Conservation (phyloP, 805 yeast species). For the Spathaspora passalidarum region DNA sequence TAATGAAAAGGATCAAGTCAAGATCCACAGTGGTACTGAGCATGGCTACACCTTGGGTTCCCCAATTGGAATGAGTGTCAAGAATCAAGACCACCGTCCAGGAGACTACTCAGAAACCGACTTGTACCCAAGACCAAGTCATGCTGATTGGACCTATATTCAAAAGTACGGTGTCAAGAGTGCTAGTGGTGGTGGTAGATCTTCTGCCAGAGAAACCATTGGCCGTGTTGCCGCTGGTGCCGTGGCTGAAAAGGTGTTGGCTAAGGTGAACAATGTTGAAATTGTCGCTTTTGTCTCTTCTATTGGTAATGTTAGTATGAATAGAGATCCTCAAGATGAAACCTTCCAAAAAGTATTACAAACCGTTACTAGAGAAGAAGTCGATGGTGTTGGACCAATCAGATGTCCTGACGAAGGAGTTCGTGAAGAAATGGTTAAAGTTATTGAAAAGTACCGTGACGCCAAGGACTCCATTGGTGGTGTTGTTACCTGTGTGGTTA, state of each 20-base stretch:
- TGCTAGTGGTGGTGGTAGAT: constrained; percentile 95
- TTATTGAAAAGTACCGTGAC: constrained; percentile 84
- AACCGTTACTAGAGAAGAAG: constrained; percentile 82
- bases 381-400: constrained; percentile 84
- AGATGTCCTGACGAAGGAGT: constrained; percentile 84
- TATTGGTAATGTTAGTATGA: constrained; percentile 78
- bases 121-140: constrained; percentile 94
- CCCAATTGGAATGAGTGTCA: constrained; percentile 90
- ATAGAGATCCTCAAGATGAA: constrained; percentile 64
- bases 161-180: constrained; percentile 91
- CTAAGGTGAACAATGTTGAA: constrained; percentile 76
- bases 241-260: constrained; percentile 88
- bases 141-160: constrained; percentile 93
- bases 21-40: constrained; percentile 93
- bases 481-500: constrained; percentile 92
- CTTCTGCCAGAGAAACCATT: constrained; percentile 96
- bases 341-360: constrained; percentile 65
- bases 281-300: constrained; percentile 96
- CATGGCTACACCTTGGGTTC: constrained; percentile 88
- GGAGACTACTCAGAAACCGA: constrained; percentile 95
- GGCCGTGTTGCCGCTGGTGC: constrained; percentile 99
- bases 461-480: constrained; percentile 94
- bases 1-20: constrained; percentile 90
- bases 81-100: constrained; percentile 95
- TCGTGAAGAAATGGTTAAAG: constrained; percentile 77